Evolutionary conservation across 2,329 filamentous ascomycete genomes (phyloP).

Genomic region (Diplodia seriata): DNA sequence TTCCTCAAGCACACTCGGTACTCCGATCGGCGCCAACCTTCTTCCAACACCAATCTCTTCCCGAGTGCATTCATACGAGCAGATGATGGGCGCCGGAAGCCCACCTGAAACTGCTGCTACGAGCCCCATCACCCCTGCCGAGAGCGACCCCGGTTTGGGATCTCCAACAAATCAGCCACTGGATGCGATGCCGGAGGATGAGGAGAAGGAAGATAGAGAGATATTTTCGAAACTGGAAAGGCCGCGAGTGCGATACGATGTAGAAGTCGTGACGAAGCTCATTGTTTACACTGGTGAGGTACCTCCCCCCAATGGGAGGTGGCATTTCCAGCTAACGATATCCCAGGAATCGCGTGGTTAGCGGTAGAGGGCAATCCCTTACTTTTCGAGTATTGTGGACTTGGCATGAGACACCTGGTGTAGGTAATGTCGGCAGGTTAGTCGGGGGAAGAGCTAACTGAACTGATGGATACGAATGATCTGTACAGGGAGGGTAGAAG

Average conservation of each 20-base stretch:
- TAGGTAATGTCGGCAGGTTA: not conserved
- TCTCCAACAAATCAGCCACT: slow-evolving; percentile 18
- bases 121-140: slow-evolving; percentile 30
- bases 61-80: slow-evolving; percentile 69
- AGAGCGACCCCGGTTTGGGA: slow-evolving; percentile 38
- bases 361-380: slow-evolving; percentile 78
- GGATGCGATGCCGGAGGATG: slow-evolving; percentile 37
- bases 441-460: too few relatives aligned
- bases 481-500: slow-evolving; percentile 1
- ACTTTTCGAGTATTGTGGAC: slow-evolving; percentile 69
- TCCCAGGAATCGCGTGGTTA: slow-evolving; percentile 78
- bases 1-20: slow-evolving; percentile 39
- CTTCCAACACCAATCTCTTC: slow-evolving; percentile 56
- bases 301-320: too few relatives aligned
- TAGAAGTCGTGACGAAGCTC: slow-evolving; percentile 97
- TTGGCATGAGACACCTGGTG: slow-evolving; percentile 42
- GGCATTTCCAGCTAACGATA: not conserved
- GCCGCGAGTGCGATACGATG: slow-evolving; percentile 91
- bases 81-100: slow-evolving; percentile 73
- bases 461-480: not conserved
- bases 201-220: slow-evolving; percentile 59
- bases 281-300: slow-evolving; percentile 84
- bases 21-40: slow-evolving; percentile 52
- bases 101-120: slow-evolving; percentile 43
- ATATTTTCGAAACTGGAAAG: slow-evolving; percentile 85